These are phyloP conservation scores for Trichosanthes cucumerina DNA, from an alignment of 306 rosid genomes.

Conservation along the genomic window DNA sequence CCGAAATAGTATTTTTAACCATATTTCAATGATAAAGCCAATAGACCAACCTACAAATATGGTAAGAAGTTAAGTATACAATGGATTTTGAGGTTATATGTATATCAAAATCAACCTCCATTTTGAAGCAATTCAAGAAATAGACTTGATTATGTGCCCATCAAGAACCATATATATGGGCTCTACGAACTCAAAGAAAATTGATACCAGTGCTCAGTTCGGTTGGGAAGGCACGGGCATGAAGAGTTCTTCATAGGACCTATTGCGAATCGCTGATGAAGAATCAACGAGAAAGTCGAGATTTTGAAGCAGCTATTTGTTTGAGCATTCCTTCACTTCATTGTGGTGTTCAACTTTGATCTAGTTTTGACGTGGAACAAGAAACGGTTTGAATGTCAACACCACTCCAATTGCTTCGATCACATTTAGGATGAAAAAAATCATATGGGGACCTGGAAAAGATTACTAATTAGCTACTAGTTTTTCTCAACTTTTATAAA, in stretches of 20 bases:
- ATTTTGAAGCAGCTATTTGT: neutral
- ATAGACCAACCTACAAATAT: neutral
- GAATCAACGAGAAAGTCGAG: neutral
- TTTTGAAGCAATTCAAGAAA: neutral
- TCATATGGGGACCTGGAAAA: constrained; percentile 31
- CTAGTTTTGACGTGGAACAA: neutral
- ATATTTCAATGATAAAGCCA: neutral
- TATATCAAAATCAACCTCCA: neutral
- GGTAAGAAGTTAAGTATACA: neutral
- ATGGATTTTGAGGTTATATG: neutral
- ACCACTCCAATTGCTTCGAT: constrained; percentile 28
- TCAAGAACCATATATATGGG: neutral
- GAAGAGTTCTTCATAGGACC: neutral
- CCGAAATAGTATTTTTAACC: too few relatives aligned
- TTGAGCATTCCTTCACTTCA: neutral
- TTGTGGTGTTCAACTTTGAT: neutral
- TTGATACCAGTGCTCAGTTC: neutral
- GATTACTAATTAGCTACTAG: neutral
- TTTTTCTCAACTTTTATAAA: neutral
- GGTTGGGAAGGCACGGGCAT: neutral
- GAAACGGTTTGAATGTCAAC: constrained; percentile 34
- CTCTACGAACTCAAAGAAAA: neutral
- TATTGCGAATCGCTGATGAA: neutral
- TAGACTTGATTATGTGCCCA: neutral
- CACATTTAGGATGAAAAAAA: constrained; percentile 37